Base-by-base conservation (phyloP, 352 stramenopile species). In the Globisporangium nagaii region DNA sequence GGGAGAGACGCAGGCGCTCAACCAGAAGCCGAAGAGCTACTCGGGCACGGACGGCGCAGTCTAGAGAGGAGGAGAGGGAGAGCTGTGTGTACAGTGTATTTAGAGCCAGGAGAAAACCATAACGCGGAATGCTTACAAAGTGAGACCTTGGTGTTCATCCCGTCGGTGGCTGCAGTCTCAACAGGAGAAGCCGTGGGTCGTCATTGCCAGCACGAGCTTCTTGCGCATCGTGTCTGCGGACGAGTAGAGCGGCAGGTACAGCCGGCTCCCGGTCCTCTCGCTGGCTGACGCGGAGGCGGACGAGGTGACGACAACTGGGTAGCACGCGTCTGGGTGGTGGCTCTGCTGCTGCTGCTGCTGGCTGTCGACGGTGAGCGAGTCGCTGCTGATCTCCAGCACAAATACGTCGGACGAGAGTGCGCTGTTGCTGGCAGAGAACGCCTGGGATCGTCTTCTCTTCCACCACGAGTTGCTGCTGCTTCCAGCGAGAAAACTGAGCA, bases 221-320 rank as follows among this genome's bases (percentile, higher is more conserved):
- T 81, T 68, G 10, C 70, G 74, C 30, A 90, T 63, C 24, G 68
- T 67, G 12, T 57, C 53, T 3, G 55, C 25, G 9, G 65, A 73
- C 20, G 83, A 82, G 58, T 93, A 90, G n/a, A 48, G 56, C 3
- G 79, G 78, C 6, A 93, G 27, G 39, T 90, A 76, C 7, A 89
- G 59, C 11, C 70, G 67, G 41, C 67, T 75, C 36, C 45, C 56
- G n/a, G n/a, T n/a, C n/a, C 48, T 31, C 1, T 48, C 52, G 17
- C 58, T 22, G 35, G 74, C 53, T 6, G 66, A 25, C n/a, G n/a
- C n/a, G n/a, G n/a, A n/a, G n/a, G n/a, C n/a, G n/a, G n/a, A n/a
- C n/a, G n/a, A n/a, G n/a, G n/a, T n/a, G 1, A 80, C 60, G 2
- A 87, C 63, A 22, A 87, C 73, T 9, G 77, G 79, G 39, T 81